Evolutionary conservation across 129 eudicot species (phyloP), one percentile per base, ranked within the genome.

Genomic region (Chrysanthemum makinoi): DNA sequence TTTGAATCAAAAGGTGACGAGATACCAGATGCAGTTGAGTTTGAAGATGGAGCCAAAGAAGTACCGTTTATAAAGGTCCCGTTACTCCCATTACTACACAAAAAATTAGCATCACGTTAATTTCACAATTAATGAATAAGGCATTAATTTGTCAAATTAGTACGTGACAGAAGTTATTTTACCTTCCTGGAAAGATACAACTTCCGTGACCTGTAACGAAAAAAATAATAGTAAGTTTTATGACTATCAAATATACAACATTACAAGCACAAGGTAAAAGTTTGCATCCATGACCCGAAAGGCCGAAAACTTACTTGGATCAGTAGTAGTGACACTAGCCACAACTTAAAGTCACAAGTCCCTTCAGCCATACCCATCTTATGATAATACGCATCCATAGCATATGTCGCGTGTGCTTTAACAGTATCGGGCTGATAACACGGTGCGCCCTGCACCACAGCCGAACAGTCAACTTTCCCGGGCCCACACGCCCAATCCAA

Each of bases 401-500:
- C 97, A 76, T 83, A 91, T 1, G 83, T 85, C 12, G 97, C 97
- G 39, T 88, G 97, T 15, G 95, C 88, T 52, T 71, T 67, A 26
- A 91, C 90, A 2, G 59, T 73, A 52, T 88, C 97, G 0, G 97
- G 97, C 3, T 91, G 88, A 63, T 91, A 88, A 72, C 97, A 91
- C 6, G 86, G 82, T 62, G 81, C 75, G 6, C 97, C 97, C 82
- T 88, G 92, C 85, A 75, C 53, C 83, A 91, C 14, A 1, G 84
- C 77, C 5, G 95, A 83, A 72, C 97, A 91, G 68, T 91, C 90
- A 66, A 91, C 97, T 64, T 91, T 91, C 46, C 97, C 97, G 0
- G 97, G 89, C 13, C 97, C 97, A 80, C 97, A 91, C 47, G 97
- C 97, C 97, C 97, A 91, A 44, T 91, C 97, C 77, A 91, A 67